A percentile compares a stretch with the other conserved stretches of the same genome.
phyloP scores from a whole-genome alignment of 2,329 filamentous ascomycete genomes.

The Pseudofabraea citricarpa region DNA sequence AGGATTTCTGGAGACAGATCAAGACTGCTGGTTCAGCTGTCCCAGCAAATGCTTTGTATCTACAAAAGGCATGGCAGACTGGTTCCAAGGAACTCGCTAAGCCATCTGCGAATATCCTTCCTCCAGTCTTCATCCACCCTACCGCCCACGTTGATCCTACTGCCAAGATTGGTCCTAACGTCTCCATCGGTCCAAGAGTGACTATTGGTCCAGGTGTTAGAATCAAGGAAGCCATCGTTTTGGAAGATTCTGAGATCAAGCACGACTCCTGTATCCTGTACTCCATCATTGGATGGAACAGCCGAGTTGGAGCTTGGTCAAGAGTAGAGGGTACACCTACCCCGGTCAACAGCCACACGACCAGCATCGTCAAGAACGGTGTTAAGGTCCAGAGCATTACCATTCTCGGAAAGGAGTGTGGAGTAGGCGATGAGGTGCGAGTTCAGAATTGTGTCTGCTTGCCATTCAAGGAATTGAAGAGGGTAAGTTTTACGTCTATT shows the following conservation, averaged over 20 bases:
- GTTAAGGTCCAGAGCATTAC: conserved; percentile 99
- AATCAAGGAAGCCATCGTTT: conserved; percentile 92
- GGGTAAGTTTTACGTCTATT: conserved; percentile 52
- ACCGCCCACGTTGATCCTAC: conserved; percentile 86
- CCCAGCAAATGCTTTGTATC: conserved; percentile 92
- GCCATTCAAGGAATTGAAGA: conserved; percentile 97
- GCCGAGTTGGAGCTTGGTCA: conserved; percentile 95
- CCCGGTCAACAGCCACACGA: conserved; percentile 80
- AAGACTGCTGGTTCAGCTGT: conserved; percentile 98
- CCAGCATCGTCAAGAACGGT: conserved; percentile 94
- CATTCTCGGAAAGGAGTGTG: conserved; percentile 94
- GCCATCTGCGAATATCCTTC: conserved; percentile 81
- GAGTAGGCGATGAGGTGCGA: conserved; percentile 86
- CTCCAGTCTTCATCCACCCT: conserved; percentile 93
- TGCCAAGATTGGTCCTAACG: conserved; percentile 94
- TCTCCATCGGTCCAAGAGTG: conserved; percentile 89
- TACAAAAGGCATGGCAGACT: conserved; percentile 86
- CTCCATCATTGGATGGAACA: conserved; percentile 95
- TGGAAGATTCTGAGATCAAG: conserved; percentile 93
- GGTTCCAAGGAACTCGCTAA: conserved; percentile 76
- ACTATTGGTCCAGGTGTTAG: conserved; percentile 81
- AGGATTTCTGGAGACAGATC: conserved; percentile 99
- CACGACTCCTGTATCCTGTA: conserved; percentile 95
- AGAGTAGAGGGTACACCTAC: conserved; percentile 94
- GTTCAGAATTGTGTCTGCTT: conserved; percentile 98